Conservation (phyloP, 2,329 filamentous ascomycete genomes). For the Aureobasidium sp. region DNA sequence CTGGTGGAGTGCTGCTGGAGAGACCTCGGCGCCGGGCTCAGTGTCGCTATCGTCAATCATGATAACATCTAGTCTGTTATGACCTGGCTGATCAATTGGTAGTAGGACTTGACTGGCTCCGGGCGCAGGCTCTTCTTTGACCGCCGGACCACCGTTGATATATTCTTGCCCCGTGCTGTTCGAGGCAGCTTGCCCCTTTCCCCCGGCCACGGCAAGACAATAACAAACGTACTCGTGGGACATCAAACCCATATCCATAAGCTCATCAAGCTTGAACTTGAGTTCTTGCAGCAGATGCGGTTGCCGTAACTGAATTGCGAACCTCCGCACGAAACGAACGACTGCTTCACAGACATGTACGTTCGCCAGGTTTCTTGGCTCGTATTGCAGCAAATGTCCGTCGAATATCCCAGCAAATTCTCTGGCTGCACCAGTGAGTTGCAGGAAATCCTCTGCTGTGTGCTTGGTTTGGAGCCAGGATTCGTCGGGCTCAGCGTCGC, state of each 20-base stretch:
- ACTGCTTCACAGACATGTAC: conserved; percentile 29
- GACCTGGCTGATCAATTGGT: neutral
- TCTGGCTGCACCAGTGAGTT: conserved; percentile 21
- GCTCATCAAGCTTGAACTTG: conserved; percentile 25
- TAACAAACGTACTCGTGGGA: conserved; percentile 17
- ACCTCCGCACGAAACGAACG: conserved; percentile 30
- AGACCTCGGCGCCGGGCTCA: conserved; percentile 4
- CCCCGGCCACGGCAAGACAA: neutral
- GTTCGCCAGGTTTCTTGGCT: conserved; percentile 26
- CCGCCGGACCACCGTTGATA: neutral
- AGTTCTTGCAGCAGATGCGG: conserved; percentile 22
- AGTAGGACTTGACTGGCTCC: neutral
- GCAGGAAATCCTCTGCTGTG: conserved; percentile 18
- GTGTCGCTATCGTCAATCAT: conserved; percentile 3
- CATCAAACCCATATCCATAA: conserved; percentile 25
- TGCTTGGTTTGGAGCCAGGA: conserved; percentile 29
- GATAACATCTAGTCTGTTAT: neutral
- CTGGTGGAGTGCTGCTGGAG: neutral
- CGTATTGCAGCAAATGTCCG: conserved; percentile 29
- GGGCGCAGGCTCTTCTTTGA: neutral
- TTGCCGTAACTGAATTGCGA: conserved; percentile 18
- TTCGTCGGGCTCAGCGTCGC: conserved; percentile 35
- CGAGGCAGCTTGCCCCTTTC: neutral
- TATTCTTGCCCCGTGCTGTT: neutral
- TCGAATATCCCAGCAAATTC: conserved; percentile 32